Evolutionary conservation across 345 rosid species (phyloP), one percentile per base, ranked within the genome.

Genomic region (Moricandia arvensis): DNA sequence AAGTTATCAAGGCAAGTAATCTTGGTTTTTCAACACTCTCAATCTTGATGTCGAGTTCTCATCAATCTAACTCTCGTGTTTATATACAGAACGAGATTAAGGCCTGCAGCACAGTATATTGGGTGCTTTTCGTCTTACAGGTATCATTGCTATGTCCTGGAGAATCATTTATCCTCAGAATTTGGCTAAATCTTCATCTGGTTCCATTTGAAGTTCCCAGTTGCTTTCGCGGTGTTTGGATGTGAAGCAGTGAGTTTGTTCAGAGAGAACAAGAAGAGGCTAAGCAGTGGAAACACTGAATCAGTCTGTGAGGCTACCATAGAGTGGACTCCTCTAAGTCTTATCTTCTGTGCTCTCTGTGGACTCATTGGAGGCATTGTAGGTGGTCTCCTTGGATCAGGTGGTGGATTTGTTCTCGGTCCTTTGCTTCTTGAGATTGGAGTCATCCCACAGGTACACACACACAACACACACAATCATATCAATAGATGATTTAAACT

Each of bases 381-480:
- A 0, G 98, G 98, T 1, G 98, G 98, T 66, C 87, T 94, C 6
- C 96, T 94, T 0, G 98, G 98, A 38, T 94, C 98, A 0, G 97
- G 98, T 18, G 98, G 98, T 15, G 98, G 98, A 0, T 94, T 94
- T 90, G 84, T 94, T 65, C 85, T 94, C 5, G 95, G 98, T 0
- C 98, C 98, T 1, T 87, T 94, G 15, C 91, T 94, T 30, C 91
- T 94, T 10, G 98, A 94, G 83, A 94, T 94, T 24, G 98, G 98
- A 41, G 98, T 94, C 80, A 91, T 87, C 65, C 98, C 98, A 0
- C 96, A 91, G 92, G 98, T 90, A 58, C n/a, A 69, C n/a, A n/a
- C n/a, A n/a, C 16, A 61, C 27, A 75, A n/a, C n/a, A n/a, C n/a
- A n/a, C 7, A 13, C 51, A 43, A 13, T 13, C 17, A 16, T 27